Conservation (phyloP, 805 yeast genomes). For the Yarrowia yakushimensis region DNA sequence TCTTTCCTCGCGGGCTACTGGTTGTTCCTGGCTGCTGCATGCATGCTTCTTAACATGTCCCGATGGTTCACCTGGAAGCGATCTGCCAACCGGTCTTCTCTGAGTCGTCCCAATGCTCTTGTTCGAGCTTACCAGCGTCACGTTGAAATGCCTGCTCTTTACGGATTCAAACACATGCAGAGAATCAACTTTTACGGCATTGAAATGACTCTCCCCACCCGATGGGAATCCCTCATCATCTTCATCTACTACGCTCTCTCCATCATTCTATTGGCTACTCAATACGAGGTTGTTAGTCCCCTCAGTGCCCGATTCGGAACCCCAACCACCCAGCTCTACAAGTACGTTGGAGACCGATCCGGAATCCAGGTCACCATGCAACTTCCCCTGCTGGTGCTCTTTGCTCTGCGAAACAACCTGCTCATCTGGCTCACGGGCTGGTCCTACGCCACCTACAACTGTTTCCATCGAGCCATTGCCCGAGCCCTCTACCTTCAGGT, state of each 20-base stretch:
- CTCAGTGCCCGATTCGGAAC: slow-evolving; percentile 42
- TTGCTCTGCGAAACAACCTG: slow-evolving; percentile 63
- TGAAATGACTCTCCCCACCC: slow-evolving; percentile 46
- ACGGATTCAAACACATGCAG: slow-evolving; percentile 37
- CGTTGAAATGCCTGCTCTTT: slow-evolving; percentile 41
- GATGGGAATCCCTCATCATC: slow-evolving; percentile 49
- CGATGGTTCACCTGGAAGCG: slow-evolving; percentile 29
- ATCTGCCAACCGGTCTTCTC: slow-evolving; percentile 29
- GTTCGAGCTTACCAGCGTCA: slow-evolving; percentile 32
- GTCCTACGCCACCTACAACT: slow-evolving; percentile 52
- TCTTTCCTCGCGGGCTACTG: slow-evolving; percentile 36
- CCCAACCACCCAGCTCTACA: slow-evolving; percentile 40
- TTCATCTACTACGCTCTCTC: slow-evolving; percentile 41
- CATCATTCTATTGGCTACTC: slow-evolving; percentile 36
- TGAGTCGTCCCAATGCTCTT: slow-evolving; percentile 30
- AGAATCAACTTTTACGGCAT: slow-evolving; percentile 31
- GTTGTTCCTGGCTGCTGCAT: slow-evolving; percentile 31
- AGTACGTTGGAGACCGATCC: slow-evolving; percentile 51
- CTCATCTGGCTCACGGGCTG: slow-evolving; percentile 59
- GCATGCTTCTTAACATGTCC: slow-evolving; percentile 25
- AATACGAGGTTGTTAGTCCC: slow-evolving; percentile 36
- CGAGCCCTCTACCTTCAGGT: slow-evolving; percentile 44
- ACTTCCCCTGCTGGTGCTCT: slow-evolving; percentile 51
- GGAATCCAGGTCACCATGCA: slow-evolving; percentile 50
- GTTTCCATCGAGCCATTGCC: slow-evolving; percentile 57